Conservation (phyloP, 2,329 filamentous ascomycete genomes). For the Monosporascus ibericus region DNA sequence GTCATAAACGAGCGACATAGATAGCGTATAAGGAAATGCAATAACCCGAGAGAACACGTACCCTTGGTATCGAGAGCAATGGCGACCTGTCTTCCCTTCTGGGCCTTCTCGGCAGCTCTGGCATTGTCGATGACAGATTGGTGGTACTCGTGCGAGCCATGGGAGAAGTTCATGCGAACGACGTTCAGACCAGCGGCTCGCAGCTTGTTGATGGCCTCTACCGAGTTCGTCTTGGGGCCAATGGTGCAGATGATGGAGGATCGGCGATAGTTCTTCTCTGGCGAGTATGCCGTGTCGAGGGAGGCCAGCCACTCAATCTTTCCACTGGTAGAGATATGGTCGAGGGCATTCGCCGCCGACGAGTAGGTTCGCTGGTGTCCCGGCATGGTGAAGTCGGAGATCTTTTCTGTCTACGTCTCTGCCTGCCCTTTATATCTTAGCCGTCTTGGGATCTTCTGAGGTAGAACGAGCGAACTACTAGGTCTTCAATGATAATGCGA, state of each 20-base stretch:
- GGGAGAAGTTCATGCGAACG: conserved; percentile 99
- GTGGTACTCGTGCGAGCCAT: conserved; percentile 93
- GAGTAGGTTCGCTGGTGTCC: conserved; percentile 8
- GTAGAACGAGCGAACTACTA: not conserved
- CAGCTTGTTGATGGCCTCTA: conserved; percentile 93
- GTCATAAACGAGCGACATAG: not conserved
- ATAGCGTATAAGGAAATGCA: not conserved
- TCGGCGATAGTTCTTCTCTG: conserved; percentile 84
- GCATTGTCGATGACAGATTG: conserved; percentile 97
- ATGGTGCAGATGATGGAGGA: conserved; percentile 99
- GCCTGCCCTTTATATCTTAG: not conserved
- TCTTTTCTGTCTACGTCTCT: not conserved
- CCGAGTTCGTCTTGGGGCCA: conserved; percentile 97
- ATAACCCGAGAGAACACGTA: not conserved
- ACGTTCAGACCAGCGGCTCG: conserved; percentile 90
- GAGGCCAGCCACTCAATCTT: conserved; percentile 59
- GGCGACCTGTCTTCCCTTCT: conserved; percentile 80
- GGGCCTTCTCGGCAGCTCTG: conserved; percentile 72
- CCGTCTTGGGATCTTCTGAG: not conserved
- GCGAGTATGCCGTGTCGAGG: conserved; percentile 84
- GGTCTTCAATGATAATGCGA: too few species aligned
- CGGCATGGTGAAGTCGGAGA: not conserved
- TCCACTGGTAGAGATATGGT: conserved; percentile 75
- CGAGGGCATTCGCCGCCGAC: conserved; percentile 63
- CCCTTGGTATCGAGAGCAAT: conserved; percentile 79